These are phyloP conservation scores for Oldenlandia corymbosa DNA, from an alignment of 257 asterid genomes.

Conservation along the genomic window DNA sequence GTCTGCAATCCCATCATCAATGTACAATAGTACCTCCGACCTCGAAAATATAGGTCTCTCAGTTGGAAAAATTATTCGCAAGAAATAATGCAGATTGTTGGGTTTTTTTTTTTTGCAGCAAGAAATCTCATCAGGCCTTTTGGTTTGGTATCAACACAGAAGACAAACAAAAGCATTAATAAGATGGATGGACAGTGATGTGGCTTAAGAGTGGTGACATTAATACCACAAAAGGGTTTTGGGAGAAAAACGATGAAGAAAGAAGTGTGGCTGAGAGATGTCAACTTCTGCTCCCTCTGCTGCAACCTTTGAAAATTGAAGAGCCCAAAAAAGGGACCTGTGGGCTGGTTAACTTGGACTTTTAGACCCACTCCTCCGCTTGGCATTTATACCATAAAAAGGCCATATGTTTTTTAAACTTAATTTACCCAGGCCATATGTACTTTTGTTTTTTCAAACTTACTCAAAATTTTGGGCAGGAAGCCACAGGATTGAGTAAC, in stretches of 20 bases:
- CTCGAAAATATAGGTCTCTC: too few relatives aligned
- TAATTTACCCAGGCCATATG: too few relatives aligned
- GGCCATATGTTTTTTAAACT: too few relatives aligned
- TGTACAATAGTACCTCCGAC: too few relatives aligned
- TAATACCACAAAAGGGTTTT: not conserved
- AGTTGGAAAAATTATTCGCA: too few relatives aligned
- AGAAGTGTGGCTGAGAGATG: not conserved
- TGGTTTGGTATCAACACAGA: not conserved
- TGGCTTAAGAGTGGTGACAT: not conserved
- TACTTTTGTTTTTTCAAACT: not conserved
- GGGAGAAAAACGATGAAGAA: not conserved
- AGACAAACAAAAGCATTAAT: not conserved
- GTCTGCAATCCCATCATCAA: not conserved
- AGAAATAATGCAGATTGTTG: too few relatives aligned
- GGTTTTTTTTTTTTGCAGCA: constrained; percentile 13
- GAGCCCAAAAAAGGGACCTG: not conserved
- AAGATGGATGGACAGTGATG: not conserved
- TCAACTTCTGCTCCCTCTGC: constrained; percentile 2
- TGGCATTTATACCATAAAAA: constrained; percentile 5
- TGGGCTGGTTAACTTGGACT: constrained; percentile 1
- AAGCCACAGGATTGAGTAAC: too few relatives aligned
- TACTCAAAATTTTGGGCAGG: constrained; percentile 4
- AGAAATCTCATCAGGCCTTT: not conserved
- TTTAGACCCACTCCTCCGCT: constrained; percentile 1
- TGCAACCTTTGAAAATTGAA: constrained; percentile 4